A percentile compares a stretch with the other conserved stretches of the same genome.
phyloP scores from a whole-genome alignment of 2,329 filamentous ascomycete genomes.

The Paraconiothyrium brasiliense region DNA sequence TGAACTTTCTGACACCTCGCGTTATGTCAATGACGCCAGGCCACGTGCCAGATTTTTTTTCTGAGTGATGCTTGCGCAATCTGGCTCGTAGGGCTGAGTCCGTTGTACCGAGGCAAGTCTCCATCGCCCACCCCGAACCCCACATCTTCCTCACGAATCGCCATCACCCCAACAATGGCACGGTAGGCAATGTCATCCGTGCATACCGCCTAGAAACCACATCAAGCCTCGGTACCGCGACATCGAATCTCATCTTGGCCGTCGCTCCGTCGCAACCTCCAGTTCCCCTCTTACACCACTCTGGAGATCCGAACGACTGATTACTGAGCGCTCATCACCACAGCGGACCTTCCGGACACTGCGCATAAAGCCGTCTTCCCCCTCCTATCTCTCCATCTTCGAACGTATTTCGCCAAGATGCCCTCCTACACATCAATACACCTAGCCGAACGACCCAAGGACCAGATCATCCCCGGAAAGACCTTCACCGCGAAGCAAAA shows the following conservation, averaged over 20 bases:
- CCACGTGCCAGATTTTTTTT: neutral
- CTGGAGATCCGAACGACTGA: neutral
- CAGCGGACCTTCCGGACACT: neutral
- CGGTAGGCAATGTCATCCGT: conserved; percentile 20
- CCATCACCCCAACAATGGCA: conserved; percentile 11
- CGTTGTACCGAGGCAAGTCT: conserved; percentile 23
- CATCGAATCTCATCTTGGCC: too few relatives aligned
- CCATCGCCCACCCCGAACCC: conserved; percentile 22
- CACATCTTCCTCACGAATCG: conserved; percentile 16
- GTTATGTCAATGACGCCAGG: neutral
- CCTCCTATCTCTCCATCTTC: neutral
- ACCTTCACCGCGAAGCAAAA: conserved; percentile 68
- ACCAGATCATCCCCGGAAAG: conserved; percentile 69
- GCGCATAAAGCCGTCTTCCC: too few relatives aligned
- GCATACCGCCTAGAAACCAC: conserved; percentile 8
- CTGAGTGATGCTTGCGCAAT: neutral
- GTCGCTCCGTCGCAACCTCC: neutral
- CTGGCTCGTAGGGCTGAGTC: conserved; percentile 1
- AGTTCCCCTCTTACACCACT: neutral
- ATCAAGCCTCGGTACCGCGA: conserved; percentile 9
- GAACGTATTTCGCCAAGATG: conserved; percentile 29
- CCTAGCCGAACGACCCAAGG: conserved; percentile 71
- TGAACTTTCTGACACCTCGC: too few relatives aligned
- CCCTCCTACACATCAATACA: conserved; percentile 60
- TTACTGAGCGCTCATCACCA: neutral